Percentiles rank a stretch among this genome's conserved stretches.
Conservation (phyloP, 495 filamentous ascomycete genomes). For the Penicillium robsamsonii region DNA sequence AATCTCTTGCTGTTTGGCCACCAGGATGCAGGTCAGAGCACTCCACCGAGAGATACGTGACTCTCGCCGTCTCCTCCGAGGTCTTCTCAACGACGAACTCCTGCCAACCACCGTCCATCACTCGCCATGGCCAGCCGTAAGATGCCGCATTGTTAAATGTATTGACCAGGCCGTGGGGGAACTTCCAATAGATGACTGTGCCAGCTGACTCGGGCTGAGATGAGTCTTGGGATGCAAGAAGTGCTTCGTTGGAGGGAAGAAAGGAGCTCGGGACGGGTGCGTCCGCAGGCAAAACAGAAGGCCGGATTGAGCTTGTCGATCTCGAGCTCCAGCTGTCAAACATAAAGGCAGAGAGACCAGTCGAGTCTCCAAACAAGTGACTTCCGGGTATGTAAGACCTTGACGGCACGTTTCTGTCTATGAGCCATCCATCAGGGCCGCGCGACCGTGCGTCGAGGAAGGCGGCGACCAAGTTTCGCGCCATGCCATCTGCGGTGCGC, state of each 20-base stretch:
- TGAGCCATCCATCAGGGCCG: slow-evolving; percentile 5
- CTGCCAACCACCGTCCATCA: slow-evolving; percentile 20
- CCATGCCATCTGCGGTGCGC: neutral
- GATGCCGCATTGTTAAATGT: slow-evolving; percentile 8
- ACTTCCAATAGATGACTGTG: slow-evolving; percentile 10
- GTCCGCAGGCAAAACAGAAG: neutral
- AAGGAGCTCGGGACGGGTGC: slow-evolving; percentile 6
- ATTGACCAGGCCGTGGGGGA: slow-evolving; percentile 7
- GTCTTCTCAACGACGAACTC: slow-evolving; percentile 17
- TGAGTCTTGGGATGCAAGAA: neutral
- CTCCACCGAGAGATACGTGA: slow-evolving; percentile 15
- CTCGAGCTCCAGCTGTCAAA: slow-evolving; percentile 10
- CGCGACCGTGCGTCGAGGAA: slow-evolving; percentile 10
- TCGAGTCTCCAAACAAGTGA: slow-evolving; percentile 6
- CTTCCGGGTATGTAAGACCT: neutral
- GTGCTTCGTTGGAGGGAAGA: neutral
- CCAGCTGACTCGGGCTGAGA: slow-evolving; percentile 3
- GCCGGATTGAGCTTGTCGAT: neutral
- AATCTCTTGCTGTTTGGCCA: neutral
- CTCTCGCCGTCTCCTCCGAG: slow-evolving; percentile 13
- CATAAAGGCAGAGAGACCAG: slow-evolving; percentile 9
- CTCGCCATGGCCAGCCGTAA: slow-evolving; percentile 17
- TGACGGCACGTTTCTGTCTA: slow-evolving; percentile 7
- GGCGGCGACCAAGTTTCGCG: slow-evolving; percentile 6
- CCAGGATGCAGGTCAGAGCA: slow-evolving; percentile 14